Evolutionary conservation across 371 early-diverging fungal species (phyloP), one percentile per base, ranked within the genome.

Genomic region (Dichotomocladium elegans): DNA sequence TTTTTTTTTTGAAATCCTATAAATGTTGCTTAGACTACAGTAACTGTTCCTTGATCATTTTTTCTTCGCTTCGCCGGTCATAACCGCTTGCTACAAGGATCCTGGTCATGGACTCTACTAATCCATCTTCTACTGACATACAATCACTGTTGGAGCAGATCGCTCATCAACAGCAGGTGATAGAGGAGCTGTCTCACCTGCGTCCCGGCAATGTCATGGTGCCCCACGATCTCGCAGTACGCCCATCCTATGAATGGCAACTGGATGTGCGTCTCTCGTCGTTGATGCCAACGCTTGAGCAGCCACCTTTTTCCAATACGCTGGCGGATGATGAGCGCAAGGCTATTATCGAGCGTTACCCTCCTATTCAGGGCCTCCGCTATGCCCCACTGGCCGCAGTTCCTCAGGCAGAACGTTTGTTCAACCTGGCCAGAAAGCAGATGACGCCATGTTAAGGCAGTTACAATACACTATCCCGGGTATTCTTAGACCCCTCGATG

Each of bases 381-480:
- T 55, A 55, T 42, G 5, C 42, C 3, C 43, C 48, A 15, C 49
- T 44, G 2, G 21, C 41, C 12, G 19, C 56, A 0, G 3, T 50
- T 6, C 51, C 48, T 1, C n/a, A 47, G 10, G 48, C 34, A 1
- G 48, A 8, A 3, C n/a, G 22, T 4, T 19, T 19, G 4, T 47
- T 47, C 27, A 3, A 14, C 40, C n/a, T 12, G 40, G 51, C 10
- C 51, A 50, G 17, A 9, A 17, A 15, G 25, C 27, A 0, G 51
- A 50, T 1, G 52, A 57, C 28, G 15, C 26, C n/a, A 22, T 33
- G 4, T 28, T 64, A 4, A 52, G 46, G 8, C 30, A 50, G 8
- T 17, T 57, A 1, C 60, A 60, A 31, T 60, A 64, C 33, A n/a
- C 41, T 0, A 7, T 43, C 0, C 51, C 57, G 0, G 64, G 48